These are phyloP conservation scores for Fremontodendron californicum DNA, from an alignment of 345 rosid species.

Conservation along the genomic window DNA sequence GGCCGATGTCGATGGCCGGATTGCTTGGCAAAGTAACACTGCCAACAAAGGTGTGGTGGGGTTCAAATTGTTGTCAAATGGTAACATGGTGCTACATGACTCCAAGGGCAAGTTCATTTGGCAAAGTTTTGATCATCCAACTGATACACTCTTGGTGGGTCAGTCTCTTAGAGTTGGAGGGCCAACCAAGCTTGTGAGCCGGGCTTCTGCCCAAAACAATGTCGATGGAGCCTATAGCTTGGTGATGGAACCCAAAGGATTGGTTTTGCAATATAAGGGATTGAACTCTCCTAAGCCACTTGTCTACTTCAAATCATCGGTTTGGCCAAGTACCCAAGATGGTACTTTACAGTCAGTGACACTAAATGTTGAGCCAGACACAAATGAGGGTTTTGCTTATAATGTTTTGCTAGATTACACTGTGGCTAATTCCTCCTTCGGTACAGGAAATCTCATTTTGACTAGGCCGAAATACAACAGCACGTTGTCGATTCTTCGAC, in stretches of 20 bases:
- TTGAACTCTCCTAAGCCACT: conserved; percentile 26
- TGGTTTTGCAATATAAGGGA: conserved; percentile 31
- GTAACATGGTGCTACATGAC: conserved; percentile 53
- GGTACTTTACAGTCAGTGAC: conserved; percentile 17
- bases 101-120: conserved; percentile 40
- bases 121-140: conserved; percentile 59
- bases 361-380: conserved; percentile 20
- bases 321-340: background rate
- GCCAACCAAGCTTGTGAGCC: conserved; percentile 40
- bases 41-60: conserved; percentile 53
- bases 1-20: conserved; percentile 43
- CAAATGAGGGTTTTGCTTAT: conserved; percentile 19
- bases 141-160: conserved; percentile 47
- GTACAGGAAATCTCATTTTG: background rate
- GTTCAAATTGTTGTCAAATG: conserved; percentile 35
- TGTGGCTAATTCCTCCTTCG: background rate
- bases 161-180: conserved; percentile 33
- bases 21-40: conserved; percentile 61
- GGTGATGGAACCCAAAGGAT: conserved; percentile 31
- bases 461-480: conserved; percentile 36
- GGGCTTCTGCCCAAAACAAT: conserved; percentile 24
- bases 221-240: conserved; percentile 37
- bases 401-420: conserved; percentile 7
- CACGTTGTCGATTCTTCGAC: conserved; percentile 36
- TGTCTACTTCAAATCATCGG: conserved; percentile 24